These are phyloP conservation scores for Taiozyma sp. DNA, from an alignment of 1,139 yeast species.

Conservation along the genomic window DNA sequence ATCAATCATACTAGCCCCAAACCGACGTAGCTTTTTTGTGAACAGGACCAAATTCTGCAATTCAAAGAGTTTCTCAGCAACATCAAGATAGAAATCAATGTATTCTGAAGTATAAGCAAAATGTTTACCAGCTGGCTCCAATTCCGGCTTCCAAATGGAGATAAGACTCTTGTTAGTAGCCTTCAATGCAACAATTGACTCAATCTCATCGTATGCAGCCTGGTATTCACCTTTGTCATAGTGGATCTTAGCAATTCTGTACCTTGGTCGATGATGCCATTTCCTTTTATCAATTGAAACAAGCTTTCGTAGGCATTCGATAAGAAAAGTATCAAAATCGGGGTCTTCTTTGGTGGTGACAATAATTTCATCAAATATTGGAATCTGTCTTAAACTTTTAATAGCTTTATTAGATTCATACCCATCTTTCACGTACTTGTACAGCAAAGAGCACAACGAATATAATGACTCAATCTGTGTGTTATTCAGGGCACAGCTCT, in stretches of 20 bases:
- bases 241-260: constrained; percentile 61
- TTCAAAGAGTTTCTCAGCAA: constrained; percentile 53
- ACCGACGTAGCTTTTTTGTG: constrained; percentile 68
- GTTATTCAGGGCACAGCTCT: constrained; percentile 36
- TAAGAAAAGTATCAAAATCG: constrained; percentile 27
- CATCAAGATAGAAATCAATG: constrained; percentile 54
- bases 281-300: constrained; percentile 67
- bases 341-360: constrained; percentile 16
- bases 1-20: constrained; percentile 69
- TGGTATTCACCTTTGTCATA: constrained; percentile 46
- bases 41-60: constrained; percentile 54
- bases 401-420: constrained; percentile 37
- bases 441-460: constrained; percentile 50
- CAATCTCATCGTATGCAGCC: constrained; percentile 63
- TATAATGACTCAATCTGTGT: constrained; percentile 71
- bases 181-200: constrained; percentile 57
- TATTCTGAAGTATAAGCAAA: constrained; percentile 75
- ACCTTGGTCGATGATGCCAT: constrained; percentile 90
- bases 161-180: constrained; percentile 69
- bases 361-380: constrained; percentile 21
- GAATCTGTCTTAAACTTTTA: constrained; percentile 35
- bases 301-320: constrained; percentile 36
- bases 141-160: constrained; percentile 90
- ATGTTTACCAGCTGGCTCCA: constrained; percentile 91
- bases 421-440: constrained; percentile 47